Evolutionary conservation across 306 rosid genomes (phyloP).

Genomic region (Hippophae gyantsensis): DNA sequence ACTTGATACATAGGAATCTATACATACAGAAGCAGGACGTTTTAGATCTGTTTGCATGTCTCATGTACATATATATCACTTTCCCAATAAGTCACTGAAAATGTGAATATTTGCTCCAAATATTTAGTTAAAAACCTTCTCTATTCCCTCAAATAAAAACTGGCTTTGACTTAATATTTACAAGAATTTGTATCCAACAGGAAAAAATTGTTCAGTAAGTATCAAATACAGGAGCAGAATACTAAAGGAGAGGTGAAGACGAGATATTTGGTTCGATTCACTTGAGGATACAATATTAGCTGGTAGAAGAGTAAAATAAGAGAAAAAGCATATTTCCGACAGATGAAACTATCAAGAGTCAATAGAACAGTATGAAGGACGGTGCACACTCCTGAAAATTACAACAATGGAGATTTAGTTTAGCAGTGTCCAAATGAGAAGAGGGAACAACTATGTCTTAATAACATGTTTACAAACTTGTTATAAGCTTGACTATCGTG

Average conservation of each 20-base stretch:
- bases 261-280: not conserved
- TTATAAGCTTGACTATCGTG: slow-evolving; percentile 25
- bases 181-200: not conserved
- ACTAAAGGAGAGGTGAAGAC: not conserved
- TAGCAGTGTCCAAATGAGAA: not conserved
- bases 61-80: no score
- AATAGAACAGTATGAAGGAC: slow-evolving; percentile 22
- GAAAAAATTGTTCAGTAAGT: not conserved
- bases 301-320: not conserved
- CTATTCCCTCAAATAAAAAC: not conserved
- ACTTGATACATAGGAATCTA: no score
- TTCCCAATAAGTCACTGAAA: not conserved
- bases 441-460: not conserved
- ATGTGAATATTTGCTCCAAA: not conserved
- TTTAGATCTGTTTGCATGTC: no score
- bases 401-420: not conserved
- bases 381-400: slow-evolving; percentile 28
- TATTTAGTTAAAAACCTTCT: not conserved
- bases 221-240: not conserved
- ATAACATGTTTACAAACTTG: slow-evolving; percentile 14
- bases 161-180: not conserved
- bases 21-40: no score
- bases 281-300: not conserved
- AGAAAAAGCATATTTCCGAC: not conserved
- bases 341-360: slow-evolving; percentile 10